Base-by-base conservation (phyloP, 306 rosid genomes). In the Pterocarpus macrocarpus region DNA sequence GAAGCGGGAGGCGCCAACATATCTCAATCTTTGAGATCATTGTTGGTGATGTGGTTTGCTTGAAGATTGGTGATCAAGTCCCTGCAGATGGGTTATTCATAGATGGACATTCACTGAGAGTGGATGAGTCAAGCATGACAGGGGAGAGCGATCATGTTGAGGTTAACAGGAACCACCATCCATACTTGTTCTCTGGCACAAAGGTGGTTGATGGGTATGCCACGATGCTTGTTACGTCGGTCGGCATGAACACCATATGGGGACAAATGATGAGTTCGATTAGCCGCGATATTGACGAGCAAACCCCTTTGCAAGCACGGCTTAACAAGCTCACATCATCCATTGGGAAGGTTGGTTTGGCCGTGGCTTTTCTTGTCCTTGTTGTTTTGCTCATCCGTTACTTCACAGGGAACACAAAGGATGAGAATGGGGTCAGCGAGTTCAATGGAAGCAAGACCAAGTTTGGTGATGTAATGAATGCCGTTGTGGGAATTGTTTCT, bases 171-270 rank as follows among this genome's bases (percentile, higher is more conserved):
- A 49, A 7, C 5, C 34, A 50, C 0, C 43, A 78, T 2, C 86
- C 86, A 11, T 83, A 73, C 49, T 47, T 83, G 77, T 66, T 83
- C 30, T 83, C 87, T 3, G 87, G 87, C 13, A 83, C 87, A 2
- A 83, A 83, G 16, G 80, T 83, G 14, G 87, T 30, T 2, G 87
- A 83, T 17, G 87, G 87, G 6, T 83, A 83, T 73, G 87, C 59
- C 0, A 84, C 67, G 35, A 84, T 84, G 87, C 62, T 84, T 12
- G 84, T 84, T 61, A 79, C 87, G 2, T 84, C 84, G 3, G 87
- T 84, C 11, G 87, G 87, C 8, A 84, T 84, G 87, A 79, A 67
- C 62, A 84, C 87, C n/a, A 84, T 77, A 11, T 84, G 87, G 87
- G 84, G 87, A n/a, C 62, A 79, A 49, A 84, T 84, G 87, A 84